phyloP scores from a whole-genome alignment of 257 asterid species.

The Osmanthus fragrans region DNA sequence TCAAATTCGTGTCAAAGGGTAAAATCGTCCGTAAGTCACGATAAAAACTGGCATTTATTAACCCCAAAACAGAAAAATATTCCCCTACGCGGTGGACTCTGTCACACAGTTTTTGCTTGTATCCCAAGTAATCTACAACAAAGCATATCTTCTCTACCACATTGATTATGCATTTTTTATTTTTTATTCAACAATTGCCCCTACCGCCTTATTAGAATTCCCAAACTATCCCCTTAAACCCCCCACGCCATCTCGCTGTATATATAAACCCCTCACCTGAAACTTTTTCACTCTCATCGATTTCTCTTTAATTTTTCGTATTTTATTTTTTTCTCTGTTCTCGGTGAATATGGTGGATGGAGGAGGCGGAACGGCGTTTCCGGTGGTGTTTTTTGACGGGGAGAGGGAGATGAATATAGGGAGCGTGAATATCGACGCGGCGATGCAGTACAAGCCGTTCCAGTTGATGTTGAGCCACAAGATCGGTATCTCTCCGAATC shows the following conservation, averaged over 20 bases:
- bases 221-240: conserved; percentile 4
- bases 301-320: neutral
- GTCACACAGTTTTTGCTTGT: conserved; percentile 29
- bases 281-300: conserved; percentile 3
- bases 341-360: conserved; percentile 59
- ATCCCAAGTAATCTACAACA: conserved; percentile 28
- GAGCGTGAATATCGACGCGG: conserved; percentile 52
- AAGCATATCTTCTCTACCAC: conserved; percentile 14
- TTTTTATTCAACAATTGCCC: conserved; percentile 28
- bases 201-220: conserved; percentile 39
- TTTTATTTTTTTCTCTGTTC: neutral
- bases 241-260: neutral
- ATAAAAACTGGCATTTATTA: neutral
- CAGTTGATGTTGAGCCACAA: conserved; percentile 70
- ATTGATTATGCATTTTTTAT: conserved; percentile 30
- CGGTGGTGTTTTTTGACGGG: conserved; percentile 81
- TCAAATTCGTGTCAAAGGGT: neutral
- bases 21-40: neutral
- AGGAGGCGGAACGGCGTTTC: conserved; percentile 58
- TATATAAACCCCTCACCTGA: neutral
- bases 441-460: conserved; percentile 72
- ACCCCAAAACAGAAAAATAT: neutral
- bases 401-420: conserved; percentile 54
- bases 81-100: neutral
- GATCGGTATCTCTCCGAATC: conserved; percentile 91